These are phyloP conservation scores for Chamaecrista fasciculata DNA, from an alignment of 306 rosid species.

Conservation along the genomic window DNA sequence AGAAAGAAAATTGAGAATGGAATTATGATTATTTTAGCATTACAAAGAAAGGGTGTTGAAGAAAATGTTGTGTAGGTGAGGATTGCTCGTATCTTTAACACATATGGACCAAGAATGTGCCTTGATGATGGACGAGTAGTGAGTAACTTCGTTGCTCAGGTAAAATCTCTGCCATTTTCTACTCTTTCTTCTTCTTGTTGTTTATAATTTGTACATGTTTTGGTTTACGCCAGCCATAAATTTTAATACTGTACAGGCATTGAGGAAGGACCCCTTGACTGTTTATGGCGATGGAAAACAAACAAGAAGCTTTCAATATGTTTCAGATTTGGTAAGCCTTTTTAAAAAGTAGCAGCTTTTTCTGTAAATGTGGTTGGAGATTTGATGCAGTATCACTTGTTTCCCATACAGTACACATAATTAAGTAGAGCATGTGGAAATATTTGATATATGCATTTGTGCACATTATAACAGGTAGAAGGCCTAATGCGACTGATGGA, in stretches of 20 bases:
- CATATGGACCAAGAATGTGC: slow-evolving; percentile 90
- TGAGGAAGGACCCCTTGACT: slow-evolving; percentile 85
- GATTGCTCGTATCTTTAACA: slow-evolving; percentile 84
- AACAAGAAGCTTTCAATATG: slow-evolving; percentile 90
- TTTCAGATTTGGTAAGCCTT: slow-evolving; percentile 78
- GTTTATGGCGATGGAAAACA: slow-evolving; percentile 94
- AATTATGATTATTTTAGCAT: background rate
- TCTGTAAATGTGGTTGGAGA: too few species aligned
- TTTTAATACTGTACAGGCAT: slow-evolving; percentile 47
- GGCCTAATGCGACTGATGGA: slow-evolving; percentile 85
- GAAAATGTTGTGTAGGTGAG: slow-evolving; percentile 49
- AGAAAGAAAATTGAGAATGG: background rate
- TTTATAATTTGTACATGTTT: background rate
- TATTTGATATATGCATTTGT: slow-evolving; percentile 1
- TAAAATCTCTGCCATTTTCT: slow-evolving; percentile 8
- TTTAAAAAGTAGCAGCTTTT: background rate
- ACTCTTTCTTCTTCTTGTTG: background rate
- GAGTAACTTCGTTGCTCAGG: slow-evolving; percentile 94
- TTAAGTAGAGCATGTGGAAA: background rate
- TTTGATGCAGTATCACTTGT: too few species aligned
- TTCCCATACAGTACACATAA: too few species aligned
- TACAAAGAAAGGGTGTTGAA: background rate
- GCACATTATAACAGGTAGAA: slow-evolving; percentile 55
- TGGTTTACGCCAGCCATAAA: background rate
- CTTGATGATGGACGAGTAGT: slow-evolving; percentile 87